Conservation (phyloP, 2,329 filamentous ascomycete genomes). For the Amauroascus verrucosus region DNA sequence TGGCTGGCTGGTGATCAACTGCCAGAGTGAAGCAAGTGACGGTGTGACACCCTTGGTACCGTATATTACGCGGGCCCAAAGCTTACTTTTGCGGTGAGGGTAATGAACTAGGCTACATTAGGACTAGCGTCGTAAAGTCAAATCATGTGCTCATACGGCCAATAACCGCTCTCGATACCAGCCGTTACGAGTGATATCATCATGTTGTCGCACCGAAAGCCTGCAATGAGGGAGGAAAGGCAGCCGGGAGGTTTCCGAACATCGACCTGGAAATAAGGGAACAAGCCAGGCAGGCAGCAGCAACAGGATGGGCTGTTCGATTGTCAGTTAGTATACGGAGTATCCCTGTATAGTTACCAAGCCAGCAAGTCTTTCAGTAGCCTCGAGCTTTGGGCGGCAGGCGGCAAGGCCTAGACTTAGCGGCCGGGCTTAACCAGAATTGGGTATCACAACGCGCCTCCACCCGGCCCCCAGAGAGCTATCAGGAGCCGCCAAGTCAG, state of each 20-base stretch:
- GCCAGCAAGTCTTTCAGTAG: not conserved
- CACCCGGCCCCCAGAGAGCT: constrained; percentile 1
- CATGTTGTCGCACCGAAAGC: not conserved
- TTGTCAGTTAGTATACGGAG: too few species aligned
- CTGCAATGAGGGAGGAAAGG: not conserved
- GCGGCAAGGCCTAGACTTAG: constrained; percentile 1
- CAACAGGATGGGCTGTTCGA: too few species aligned
- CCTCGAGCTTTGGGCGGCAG: not conserved
- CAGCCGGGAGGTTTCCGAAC: too few species aligned
- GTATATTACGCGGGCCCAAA: not conserved
- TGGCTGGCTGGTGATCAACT: constrained; percentile 9
- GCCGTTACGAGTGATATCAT: constrained; percentile 13
- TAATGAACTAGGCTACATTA: not conserved
- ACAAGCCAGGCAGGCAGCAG: not conserved
- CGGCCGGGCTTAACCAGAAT: not conserved
- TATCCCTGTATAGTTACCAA: not conserved
- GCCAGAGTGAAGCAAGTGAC: constrained; percentile 9
- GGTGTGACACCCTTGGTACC: not conserved
- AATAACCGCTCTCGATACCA: constrained; percentile 1
- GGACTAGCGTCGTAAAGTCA: not conserved
- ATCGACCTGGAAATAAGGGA: not conserved
- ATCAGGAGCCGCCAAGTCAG: constrained; percentile 9
- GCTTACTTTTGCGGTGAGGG: constrained; percentile 4
- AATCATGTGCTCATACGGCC: constrained; percentile 7
- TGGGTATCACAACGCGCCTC: constrained; percentile 2